Percentiles rank a stretch among this genome's conserved stretches.
Conservation (phyloP, 1,139 yeast species). For the Geotrichum phurueaensis region DNA sequence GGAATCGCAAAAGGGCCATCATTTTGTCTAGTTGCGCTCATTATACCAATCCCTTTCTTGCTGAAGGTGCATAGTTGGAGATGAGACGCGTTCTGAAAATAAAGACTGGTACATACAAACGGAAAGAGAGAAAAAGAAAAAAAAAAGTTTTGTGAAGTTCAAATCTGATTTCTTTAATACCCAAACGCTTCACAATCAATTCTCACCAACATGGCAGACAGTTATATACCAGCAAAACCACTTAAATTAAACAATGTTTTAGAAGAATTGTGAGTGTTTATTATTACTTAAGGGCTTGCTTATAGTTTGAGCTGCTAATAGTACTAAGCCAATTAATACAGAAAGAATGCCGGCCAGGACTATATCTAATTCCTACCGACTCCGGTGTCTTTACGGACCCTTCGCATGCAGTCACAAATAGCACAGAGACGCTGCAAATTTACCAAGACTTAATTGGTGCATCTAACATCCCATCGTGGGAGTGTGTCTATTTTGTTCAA, state of each 20-base stretch:
- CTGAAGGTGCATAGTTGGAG: background rate
- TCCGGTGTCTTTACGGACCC: background rate
- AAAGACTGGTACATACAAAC: background rate
- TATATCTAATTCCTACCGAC: slow-evolving; percentile 13
- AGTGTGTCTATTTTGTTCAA: slow-evolving; percentile 14
- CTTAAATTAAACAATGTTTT: slow-evolving; percentile 7
- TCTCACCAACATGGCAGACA: background rate
- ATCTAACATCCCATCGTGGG: slow-evolving; percentile 6
- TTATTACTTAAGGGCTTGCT: background rate
- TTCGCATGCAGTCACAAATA: background rate
- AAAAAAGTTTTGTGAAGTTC: background rate
- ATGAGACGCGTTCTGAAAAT: background rate
- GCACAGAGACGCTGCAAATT: background rate
- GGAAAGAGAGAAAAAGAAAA: background rate
- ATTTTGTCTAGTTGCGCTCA: slow-evolving; percentile 4
- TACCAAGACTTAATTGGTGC: background rate
- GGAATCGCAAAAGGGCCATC: slow-evolving; percentile 14
- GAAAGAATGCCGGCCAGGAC: slow-evolving; percentile 13
- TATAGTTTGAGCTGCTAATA: background rate
- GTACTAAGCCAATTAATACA: slow-evolving; percentile 8
- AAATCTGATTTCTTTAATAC: background rate
- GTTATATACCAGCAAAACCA: background rate
- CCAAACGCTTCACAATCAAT: background rate
- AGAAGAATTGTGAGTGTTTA: slow-evolving; percentile 11
- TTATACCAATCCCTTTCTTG: background rate